Base-by-base conservation (phyloP, 257 asterid genomes). In the Prunella vulgaris region DNA sequence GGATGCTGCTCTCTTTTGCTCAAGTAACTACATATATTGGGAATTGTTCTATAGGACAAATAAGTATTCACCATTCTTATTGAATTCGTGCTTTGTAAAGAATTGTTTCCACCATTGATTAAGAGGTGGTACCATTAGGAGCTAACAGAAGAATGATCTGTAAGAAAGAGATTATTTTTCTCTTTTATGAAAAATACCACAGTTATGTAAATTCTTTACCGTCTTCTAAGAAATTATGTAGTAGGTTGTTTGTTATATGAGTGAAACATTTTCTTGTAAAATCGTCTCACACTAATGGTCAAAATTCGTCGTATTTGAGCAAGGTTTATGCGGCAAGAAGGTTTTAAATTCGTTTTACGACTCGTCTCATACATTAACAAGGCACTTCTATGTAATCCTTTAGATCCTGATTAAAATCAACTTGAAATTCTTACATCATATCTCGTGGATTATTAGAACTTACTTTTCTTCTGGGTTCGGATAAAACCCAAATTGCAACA, bases 121-220 rank as follows among this genome's bases (percentile, higher is more conserved):
- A 68, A 72, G 75, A 72, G 70, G 70, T 73, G 66, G 60, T 60
- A 69, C 54, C 33, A 48, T 37, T 27, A 77, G 59, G 66, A 52
- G 59, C 61, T 52, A 56, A 70, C 68, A 33, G 70, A 33, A 46
- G 66, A 38, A 35, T 73, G 35, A 12, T 42, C n/a, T 77, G 74
- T 48, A 66, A 37, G 24, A 12, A 56, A 38, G 59, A 46, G 10
- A 25, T 67, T 54, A 9, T 42, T n/a, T 24, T 69, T 0, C n/a
- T 24, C 2, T 5, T 42, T 35, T 4, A 24, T 28, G 3, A 42
- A 40, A 38, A 69, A 60, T 42, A 75, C 71, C 68, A 75, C 79
- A 75, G 62, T 62, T 75, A 10, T 27, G 27, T 38, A 62, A 25
- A 37, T 17, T 42, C 51, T 42, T 42, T 1, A 42, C 9, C 3